Base-by-base conservation (phyloP, 768 basidiomycete species). In the Phaeotremella fagi region DNA sequence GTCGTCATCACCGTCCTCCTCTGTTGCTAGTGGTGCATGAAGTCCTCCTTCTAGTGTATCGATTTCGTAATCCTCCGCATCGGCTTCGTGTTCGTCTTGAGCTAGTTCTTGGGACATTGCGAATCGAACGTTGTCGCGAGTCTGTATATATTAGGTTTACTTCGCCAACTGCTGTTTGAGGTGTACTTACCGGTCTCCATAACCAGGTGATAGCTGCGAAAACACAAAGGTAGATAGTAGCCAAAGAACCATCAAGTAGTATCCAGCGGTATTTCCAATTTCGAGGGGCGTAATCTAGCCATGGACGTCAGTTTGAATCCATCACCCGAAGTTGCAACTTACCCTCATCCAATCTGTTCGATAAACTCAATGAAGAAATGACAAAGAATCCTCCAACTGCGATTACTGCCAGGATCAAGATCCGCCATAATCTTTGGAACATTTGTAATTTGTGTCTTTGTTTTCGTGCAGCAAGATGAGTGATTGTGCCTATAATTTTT, bases 51-150 rank as follows among this genome's bases (percentile, higher is more conserved):
- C 69, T 2, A 68, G 44, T 4, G 55, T 49, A 28, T 55, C 60
- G 31, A 68, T 63, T 44, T 68, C 62, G 44, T 65, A 66, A 33
- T 67, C 66, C 43, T 68, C 66, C 11, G 63, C 66, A 43, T 66
- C 62, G 20, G 62, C 61, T 14, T 64, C 67, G 15, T 46, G 58
- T 45, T 68, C 63, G 54, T 73, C 71, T 76, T 92, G 90, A 23
- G 95, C 90, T 48, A 98, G 76, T 77, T 99, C 95, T 60, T 97
- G 92, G 23, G 89, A 92, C 86, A 97, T 91, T 29, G 90, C 84
- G 57, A 99, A 83, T 72, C 63, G 71, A 36, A 69, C 42, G 57
- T 76, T 76, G 60, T 73, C 63, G 2, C 71, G 59, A 44, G 74
- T 62, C 71, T 68, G 22, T 31, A 15, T 14, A 20, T 12, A 33